Conservation (phyloP, 2,329 filamentous ascomycete genomes). For the Pyrenophora teres region DNA sequence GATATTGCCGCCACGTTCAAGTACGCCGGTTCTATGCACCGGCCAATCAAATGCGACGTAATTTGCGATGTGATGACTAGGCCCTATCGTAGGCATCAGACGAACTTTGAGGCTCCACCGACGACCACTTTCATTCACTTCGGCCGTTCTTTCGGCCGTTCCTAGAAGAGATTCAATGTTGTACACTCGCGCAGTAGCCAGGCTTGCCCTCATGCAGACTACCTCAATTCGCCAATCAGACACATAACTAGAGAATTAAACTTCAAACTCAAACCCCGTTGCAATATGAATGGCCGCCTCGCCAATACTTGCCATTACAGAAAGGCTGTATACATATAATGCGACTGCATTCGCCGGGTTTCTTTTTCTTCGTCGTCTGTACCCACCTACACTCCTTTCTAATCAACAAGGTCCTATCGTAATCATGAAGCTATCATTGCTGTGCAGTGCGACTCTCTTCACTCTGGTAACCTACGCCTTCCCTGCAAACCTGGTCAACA, state of each 20-base stretch:
- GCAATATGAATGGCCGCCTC: background rate
- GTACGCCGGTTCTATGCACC: background rate
- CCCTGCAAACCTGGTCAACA: slow-evolving; percentile 17
- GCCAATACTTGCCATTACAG: background rate
- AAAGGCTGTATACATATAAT: background rate
- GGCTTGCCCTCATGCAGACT: background rate
- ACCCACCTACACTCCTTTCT: slow-evolving; percentile 1
- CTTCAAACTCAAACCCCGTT: background rate
- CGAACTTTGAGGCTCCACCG: background rate
- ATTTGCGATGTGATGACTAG: background rate
- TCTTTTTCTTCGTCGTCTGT: background rate
- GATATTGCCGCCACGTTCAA: background rate
- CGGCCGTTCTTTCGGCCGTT: background rate
- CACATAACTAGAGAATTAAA: background rate
- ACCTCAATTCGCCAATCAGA: background rate
- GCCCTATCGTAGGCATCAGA: background rate
- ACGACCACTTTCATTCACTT: background rate
- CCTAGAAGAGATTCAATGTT: background rate
- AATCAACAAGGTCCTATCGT: background rate
- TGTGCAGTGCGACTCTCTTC: slow-evolving; percentile 17
- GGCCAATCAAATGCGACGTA: background rate
- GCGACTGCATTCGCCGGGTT: background rate
- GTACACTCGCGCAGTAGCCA: slow-evolving; percentile 1
- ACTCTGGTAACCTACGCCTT: slow-evolving; percentile 17
- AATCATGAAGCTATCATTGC: slow-evolving; percentile 16